Percentiles rank a stretch among this genome's conserved stretches.
phyloP scores from a whole-genome alignment of 306 rosid species.

The Clitoria ternatea region DNA sequence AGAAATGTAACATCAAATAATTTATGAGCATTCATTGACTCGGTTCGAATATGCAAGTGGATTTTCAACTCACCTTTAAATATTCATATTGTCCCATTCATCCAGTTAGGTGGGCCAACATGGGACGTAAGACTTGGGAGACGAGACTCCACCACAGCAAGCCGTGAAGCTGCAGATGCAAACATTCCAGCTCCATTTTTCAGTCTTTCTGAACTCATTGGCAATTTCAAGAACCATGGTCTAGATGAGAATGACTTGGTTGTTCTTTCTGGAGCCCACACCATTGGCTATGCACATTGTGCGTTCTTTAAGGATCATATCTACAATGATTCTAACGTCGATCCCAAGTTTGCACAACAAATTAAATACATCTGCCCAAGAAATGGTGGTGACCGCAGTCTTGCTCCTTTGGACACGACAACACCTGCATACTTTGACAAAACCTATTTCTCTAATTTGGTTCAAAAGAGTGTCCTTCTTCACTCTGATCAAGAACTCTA shows the following conservation, averaged over 20 bases:
- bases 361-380: conserved; percentile 30
- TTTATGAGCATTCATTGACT: no score
- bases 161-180: conserved; percentile 17
- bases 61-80: no score
- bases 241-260: conserved; percentile 41
- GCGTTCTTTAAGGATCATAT: neutral
- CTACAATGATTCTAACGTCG: conserved; percentile 34
- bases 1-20: no score
- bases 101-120: conserved; percentile 52
- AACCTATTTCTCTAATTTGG: conserved; percentile 13
- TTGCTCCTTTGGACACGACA: conserved; percentile 34
- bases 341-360: neutral
- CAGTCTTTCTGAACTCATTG: conserved; percentile 25
- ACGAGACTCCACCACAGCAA: conserved; percentile 53
- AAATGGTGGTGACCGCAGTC: conserved; percentile 33
- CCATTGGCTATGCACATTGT: conserved; percentile 40
- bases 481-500: conserved; percentile 48
- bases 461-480: conserved; percentile 35
- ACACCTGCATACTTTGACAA: conserved; percentile 18
- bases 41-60: no score
- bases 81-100: no score
- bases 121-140: conserved; percentile 46
- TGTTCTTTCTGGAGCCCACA: conserved; percentile 42
- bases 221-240: conserved; percentile 38
- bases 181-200: conserved; percentile 37